Evolutionary conservation across 805 yeast genomes (phyloP).

Genomic region (Saturnispora diversa): DNA sequence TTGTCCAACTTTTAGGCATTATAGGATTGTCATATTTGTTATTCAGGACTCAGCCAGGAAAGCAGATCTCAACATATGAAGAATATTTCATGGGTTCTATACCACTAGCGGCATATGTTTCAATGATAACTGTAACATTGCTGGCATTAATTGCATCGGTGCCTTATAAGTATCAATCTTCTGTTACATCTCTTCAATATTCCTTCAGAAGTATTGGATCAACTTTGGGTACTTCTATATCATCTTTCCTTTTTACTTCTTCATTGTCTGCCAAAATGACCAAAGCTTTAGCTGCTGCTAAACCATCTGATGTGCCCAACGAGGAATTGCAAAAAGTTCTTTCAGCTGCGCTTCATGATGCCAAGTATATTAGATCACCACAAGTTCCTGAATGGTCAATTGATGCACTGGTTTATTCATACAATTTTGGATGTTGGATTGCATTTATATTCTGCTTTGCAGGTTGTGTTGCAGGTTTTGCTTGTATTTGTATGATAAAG

Average conservation of each 20-base stretch:
- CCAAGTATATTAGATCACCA: constrained; percentile 40
- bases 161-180: constrained; percentile 56
- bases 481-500: constrained; percentile 40
- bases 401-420: constrained; percentile 40
- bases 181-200: constrained; percentile 59
- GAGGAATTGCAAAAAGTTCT: constrained; percentile 38
- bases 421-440: constrained; percentile 43
- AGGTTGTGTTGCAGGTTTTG: constrained; percentile 33
- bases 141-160: constrained; percentile 66
- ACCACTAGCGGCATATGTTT: constrained; percentile 50
- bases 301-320: constrained; percentile 31
- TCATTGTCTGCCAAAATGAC: constrained; percentile 30
- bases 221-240: constrained; percentile 55
- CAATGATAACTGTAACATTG: constrained; percentile 56
- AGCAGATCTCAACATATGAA: constrained; percentile 24
- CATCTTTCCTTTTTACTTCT: constrained; percentile 53
- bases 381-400: constrained; percentile 47
- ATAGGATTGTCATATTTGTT: constrained; percentile 33
- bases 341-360: constrained; percentile 44
- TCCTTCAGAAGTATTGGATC: constrained; percentile 62
- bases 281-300: constrained; percentile 26
- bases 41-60: constrained; percentile 20
- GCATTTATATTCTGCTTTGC: constrained; percentile 41
- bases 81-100: constrained; percentile 38
- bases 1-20: constrained; percentile 36